Conservation (phyloP, 495 filamentous ascomycete species). For the Chaetomium cochliodes region DNA sequence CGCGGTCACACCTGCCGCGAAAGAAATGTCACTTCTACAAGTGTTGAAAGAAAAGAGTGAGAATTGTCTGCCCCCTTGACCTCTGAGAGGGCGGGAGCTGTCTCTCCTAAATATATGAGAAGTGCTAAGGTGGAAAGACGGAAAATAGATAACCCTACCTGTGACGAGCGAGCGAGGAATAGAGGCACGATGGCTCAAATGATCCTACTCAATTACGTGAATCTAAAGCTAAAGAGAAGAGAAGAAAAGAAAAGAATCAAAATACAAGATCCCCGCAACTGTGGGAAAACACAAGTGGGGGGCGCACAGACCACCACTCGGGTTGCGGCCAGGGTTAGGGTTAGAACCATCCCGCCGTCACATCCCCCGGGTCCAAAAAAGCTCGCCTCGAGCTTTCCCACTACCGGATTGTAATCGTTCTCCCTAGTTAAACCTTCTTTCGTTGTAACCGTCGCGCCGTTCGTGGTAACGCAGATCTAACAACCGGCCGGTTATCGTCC, state of each 20-base stretch:
- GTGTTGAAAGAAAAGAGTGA: no score
- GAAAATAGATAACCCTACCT: no score
- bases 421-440: background rate
- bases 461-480: background rate
- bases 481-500: slow-evolving; percentile 9
- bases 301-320: no score
- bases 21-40: no score
- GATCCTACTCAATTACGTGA: background rate
- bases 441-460: background rate
- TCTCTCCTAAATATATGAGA: no score
- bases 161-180: background rate
- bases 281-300: background rate
- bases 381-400: slow-evolving; percentile 10
- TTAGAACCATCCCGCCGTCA: background rate
- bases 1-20: no score
- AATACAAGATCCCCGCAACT: background rate
- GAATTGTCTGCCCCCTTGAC: no score
- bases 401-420: no score
- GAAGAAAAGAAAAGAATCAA: background rate
- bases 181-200: background rate
- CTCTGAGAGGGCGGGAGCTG: no score
- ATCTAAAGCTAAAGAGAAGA: slow-evolving; percentile 9
- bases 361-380: slow-evolving; percentile 4
- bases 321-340: background rate
- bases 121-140: no score